These are phyloP conservation scores for Aureococcus anophagefferens DNA, from an alignment of 108 stramenopile genomes.

Conservation along the genomic window DNA sequence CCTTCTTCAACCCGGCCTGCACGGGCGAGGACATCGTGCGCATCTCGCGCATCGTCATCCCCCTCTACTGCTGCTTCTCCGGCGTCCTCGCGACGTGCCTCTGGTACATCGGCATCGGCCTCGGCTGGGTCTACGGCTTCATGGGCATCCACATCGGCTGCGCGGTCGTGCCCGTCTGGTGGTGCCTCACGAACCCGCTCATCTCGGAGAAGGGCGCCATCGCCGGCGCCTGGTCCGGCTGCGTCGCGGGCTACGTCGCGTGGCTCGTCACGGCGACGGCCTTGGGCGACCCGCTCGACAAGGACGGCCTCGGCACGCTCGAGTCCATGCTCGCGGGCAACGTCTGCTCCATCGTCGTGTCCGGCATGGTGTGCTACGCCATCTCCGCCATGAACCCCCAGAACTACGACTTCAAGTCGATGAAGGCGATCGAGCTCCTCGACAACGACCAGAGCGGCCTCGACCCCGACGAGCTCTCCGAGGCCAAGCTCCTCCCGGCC, in stretches of 20 bases:
- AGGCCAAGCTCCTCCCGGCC: slow-evolving; percentile 43
- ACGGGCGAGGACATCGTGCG: slow-evolving; percentile 71
- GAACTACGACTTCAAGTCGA: slow-evolving; percentile 63
- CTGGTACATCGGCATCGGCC: slow-evolving; percentile 47
- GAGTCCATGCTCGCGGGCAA: slow-evolving; percentile 80
- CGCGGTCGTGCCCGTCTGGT: slow-evolving; percentile 78
- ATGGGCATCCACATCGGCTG: slow-evolving; percentile 86
- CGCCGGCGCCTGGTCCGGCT: slow-evolving; percentile 65
- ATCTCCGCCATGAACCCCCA: slow-evolving; percentile 69
- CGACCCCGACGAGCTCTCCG: slow-evolving; percentile 48
- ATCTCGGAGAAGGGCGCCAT: slow-evolving; percentile 72
- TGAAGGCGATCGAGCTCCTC: slow-evolving; percentile 53
- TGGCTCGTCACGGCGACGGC: slow-evolving; percentile 63
- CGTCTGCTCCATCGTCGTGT: slow-evolving; percentile 68
- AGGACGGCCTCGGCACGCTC: slow-evolving; percentile 65
- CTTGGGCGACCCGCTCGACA: slow-evolving; percentile 44
- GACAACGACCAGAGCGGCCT: slow-evolving; percentile 64
- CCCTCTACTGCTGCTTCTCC: slow-evolving; percentile 67
- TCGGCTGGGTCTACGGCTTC: slow-evolving; percentile 88
- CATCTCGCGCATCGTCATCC: slow-evolving; percentile 63
- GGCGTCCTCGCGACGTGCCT: slow-evolving; percentile 59
- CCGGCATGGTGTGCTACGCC: slow-evolving; percentile 57
- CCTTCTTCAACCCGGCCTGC: slow-evolving; percentile 76
- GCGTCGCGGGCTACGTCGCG: slow-evolving; percentile 54
- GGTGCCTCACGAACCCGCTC: slow-evolving; percentile 70